Evolutionary conservation across 2,329 filamentous ascomycete species (phyloP).

Genomic region (Colletotrichum eleusines): DNA sequence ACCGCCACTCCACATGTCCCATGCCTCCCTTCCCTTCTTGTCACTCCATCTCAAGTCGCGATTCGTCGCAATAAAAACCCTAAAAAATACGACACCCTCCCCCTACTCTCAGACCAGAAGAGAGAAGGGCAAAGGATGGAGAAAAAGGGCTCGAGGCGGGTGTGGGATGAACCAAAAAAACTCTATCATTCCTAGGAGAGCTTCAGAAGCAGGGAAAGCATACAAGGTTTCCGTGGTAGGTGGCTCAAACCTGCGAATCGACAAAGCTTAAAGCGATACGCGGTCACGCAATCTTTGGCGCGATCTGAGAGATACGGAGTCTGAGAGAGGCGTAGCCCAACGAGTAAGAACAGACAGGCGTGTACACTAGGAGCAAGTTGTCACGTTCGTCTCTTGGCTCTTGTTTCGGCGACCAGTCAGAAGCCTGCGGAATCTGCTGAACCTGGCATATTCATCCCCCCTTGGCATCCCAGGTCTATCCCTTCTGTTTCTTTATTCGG

Average conservation of each 20-base stretch:
- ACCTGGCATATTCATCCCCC: not conserved
- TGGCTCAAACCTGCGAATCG: not conserved
- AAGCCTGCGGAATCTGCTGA: not conserved
- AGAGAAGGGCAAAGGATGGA: no score
- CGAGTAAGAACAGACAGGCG: not conserved
- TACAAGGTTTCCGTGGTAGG: conserved; percentile 3
- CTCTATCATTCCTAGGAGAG: not conserved
- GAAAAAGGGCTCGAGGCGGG: conserved; percentile 4
- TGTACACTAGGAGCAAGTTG: conserved; percentile 23
- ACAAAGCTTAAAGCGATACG: not conserved
- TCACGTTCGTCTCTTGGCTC: conserved; percentile 17
- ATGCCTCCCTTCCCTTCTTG: not conserved
- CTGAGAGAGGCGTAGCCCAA: not conserved
- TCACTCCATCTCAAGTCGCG: conserved; percentile 5
- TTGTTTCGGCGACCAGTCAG: no score
- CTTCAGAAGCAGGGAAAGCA: not conserved
- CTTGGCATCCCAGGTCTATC: conserved; percentile 25
- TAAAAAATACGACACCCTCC: not conserved
- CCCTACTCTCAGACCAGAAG: no score
- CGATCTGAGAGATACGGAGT: not conserved
- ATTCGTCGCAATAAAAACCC: not conserved
- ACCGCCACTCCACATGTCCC: conserved; percentile 3
- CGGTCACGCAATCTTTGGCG: not conserved
- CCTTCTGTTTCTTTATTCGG: not conserved
- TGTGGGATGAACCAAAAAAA: conserved; percentile 39